A percentile compares a stretch with the other conserved stretches of the same genome.
Conservation (phyloP, 176 grass and related monocot genomes). For the Oryza australiensis region DNA sequence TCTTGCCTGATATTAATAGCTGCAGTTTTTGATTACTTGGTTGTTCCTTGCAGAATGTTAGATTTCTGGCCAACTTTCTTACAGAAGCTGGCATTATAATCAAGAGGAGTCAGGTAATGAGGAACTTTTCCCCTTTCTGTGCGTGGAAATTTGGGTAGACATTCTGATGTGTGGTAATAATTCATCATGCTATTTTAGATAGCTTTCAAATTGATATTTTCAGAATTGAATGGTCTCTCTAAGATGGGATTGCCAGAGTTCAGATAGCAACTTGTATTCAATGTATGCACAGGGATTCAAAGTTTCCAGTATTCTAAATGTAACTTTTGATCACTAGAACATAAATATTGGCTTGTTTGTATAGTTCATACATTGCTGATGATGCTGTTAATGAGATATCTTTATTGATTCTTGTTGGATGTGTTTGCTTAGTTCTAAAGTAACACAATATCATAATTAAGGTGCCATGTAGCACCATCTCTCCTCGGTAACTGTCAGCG, state of each 20-base stretch:
- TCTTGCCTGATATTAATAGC: background rate
- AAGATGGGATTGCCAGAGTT: background rate
- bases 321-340: background rate
- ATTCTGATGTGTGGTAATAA: background rate
- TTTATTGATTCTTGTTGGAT: background rate
- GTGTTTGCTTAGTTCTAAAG: background rate
- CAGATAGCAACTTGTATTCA: background rate
- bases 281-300: background rate
- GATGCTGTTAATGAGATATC: background rate
- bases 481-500: background rate
- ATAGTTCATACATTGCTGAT: background rate
- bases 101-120: slow-evolving; percentile 82
- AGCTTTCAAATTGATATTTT: background rate
- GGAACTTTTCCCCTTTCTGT: slow-evolving; percentile 15
- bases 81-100: slow-evolving; percentile 97
- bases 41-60: slow-evolving; percentile 73
- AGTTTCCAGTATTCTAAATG: background rate
- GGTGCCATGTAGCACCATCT: background rate
- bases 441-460: background rate
- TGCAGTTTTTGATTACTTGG: slow-evolving; percentile 29
- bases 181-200: slow-evolving; percentile 1
- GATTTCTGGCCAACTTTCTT: slow-evolving; percentile 86
- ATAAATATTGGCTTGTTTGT: background rate
- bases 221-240: background rate
- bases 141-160: background rate